phyloP scores from a whole-genome alignment of 148 eudicot genomes.

The Cornus suecica region DNA sequence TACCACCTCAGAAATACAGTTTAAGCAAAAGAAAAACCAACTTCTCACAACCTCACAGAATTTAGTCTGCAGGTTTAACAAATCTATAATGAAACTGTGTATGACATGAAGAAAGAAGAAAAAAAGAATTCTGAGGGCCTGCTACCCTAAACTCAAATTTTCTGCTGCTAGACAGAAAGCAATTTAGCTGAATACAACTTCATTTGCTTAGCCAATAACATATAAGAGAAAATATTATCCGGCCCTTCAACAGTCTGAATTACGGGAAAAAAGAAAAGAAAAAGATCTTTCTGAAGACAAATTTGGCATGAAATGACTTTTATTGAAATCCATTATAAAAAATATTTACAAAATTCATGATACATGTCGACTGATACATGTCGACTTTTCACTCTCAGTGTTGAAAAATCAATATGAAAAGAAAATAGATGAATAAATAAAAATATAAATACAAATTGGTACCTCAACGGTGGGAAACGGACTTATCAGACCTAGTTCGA shows the following conservation, averaged over 20 bases:
- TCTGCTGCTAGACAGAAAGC: conserved; percentile 2
- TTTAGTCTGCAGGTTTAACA: no score
- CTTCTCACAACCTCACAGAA: no score
- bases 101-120: no score
- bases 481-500: conserved; percentile 54
- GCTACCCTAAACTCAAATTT: not conserved
- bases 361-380: conserved; percentile 16
- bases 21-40: not conserved
- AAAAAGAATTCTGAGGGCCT: no score
- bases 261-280: not conserved
- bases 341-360: conserved; percentile 19
- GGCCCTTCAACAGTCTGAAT: not conserved
- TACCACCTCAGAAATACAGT: not conserved
- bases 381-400: conserved; percentile 17
- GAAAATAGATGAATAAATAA: conserved; percentile 8
- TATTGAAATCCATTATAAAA: conserved; percentile 16
- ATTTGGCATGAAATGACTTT: not conserved
- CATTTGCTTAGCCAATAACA: not conserved
- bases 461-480: conserved; percentile 43
- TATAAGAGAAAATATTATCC: not conserved
- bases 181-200: not conserved
- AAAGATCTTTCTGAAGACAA: not conserved
- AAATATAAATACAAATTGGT: conserved; percentile 23
- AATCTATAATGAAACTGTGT: not conserved
- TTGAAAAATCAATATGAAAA: conserved; percentile 16